Evolutionary conservation across 371 early-diverging fungal genomes (phyloP), one percentile per base, ranked within the genome.

Genomic region (Pancytospora epiphaga): DNA sequence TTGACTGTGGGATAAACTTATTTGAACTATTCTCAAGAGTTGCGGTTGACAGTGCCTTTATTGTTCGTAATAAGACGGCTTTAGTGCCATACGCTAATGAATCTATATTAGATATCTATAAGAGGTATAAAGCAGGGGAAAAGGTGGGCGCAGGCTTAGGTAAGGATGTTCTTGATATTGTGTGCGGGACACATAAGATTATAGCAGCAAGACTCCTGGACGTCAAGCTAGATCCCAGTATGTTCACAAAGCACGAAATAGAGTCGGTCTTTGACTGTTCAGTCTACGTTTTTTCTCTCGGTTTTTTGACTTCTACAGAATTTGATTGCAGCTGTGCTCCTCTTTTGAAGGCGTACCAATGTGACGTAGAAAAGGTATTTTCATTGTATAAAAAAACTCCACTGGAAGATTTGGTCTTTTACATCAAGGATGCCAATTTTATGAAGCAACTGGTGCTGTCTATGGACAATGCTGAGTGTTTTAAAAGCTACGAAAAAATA

Each of bases 241-340:
- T n/a, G 50, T 71, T 71, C 43, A 43, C 18, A 6, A 36, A 19
- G 1, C 27, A 58, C 1, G 71, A 71, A 32, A 57, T 64, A 27
- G 62, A 62, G 15, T 19, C 54, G 2, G 54, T 39, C 0, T 57
- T 64, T 3, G 36, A 63, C 15, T 27, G 57, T 15, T 71, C 71
- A 47, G 43, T 64, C 18, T n/a, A 71, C 54, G 65, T 71, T 2
- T 71, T 71, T 47, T 33, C 37, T 4, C 52, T 63, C 30, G 64
- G 64, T 0, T 49, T 51, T 40, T 38, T 71, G 0, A 22, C 43
- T 49, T n/a, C 22, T 1, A 49, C 40, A n/a, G 12, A 25, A 1
- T 57, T 57, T 25, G 25, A 9, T 15, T 67, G 57, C 25, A 34
- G 51, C 61, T 29, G 34, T 58, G 32, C 39, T 37, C 39, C 39